Conservation (phyloP, 352 stramenopile genomes). For the Aphanomyces cochlioides region DNA sequence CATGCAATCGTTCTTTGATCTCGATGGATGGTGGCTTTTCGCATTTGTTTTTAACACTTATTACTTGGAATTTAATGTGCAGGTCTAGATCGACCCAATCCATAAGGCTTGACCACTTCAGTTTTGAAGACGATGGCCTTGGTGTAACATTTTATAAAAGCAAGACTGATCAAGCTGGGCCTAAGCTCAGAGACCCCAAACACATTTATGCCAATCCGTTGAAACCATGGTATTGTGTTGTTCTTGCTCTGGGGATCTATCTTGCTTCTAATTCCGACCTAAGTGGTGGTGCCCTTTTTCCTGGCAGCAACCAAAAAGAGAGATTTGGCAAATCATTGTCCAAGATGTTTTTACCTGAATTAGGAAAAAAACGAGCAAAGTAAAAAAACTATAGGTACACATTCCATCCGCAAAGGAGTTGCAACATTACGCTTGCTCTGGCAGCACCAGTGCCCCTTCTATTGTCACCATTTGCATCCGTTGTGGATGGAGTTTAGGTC, state of each 20-base stretch:
- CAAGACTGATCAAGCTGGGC: conserved; percentile 38
- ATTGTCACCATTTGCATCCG: conserved; percentile 24
- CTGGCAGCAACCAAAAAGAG: neutral
- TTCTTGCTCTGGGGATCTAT: conserved; percentile 35
- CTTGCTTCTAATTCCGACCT: conserved; percentile 22
- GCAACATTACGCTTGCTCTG: conserved; percentile 29
- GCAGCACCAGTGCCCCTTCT: conserved; percentile 19
- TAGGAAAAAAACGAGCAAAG: neutral
- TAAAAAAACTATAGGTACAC: neutral
- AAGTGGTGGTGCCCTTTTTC: neutral
- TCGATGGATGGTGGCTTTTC: neutral
- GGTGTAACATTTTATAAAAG: conserved; percentile 40
- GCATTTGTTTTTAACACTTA: neutral
- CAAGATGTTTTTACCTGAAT: neutral
- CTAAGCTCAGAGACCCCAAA: conserved; percentile 32
- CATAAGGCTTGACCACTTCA: conserved; percentile 26
- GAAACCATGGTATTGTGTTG: conserved; percentile 35
- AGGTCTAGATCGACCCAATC: neutral
- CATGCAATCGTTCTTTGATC: neutral
- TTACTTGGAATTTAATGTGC: conserved; percentile 8
- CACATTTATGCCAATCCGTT: conserved; percentile 42
- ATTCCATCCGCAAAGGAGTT: conserved; percentile 26
- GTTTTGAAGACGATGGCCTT: conserved; percentile 37
- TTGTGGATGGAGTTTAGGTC: conserved; percentile 12
- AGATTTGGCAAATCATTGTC: conserved; percentile 12